A percentile compares a stretch with the other conserved stretches of the same genome.
phyloP scores from a whole-genome alignment of 108 stramenopile genomes.

The Phaeodactylum tricornutum region DNA sequence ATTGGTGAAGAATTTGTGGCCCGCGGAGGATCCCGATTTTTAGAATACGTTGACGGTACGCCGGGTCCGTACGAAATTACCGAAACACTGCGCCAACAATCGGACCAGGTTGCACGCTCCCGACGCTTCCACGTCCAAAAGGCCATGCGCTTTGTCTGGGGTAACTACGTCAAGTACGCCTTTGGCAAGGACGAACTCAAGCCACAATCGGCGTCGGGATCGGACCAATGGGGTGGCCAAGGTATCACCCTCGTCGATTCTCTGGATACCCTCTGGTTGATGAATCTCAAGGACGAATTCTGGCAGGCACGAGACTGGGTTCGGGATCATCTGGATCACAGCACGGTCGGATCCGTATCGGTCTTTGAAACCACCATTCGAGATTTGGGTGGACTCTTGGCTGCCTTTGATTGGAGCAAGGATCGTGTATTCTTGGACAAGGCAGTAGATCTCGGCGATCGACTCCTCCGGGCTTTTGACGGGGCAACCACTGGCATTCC shows the following conservation, averaged over 20 bases:
- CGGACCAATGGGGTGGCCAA: conserved; percentile 75
- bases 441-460: conserved; percentile 61
- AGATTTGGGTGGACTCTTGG: conserved; percentile 85
- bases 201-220: conserved; percentile 35
- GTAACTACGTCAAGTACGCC: conserved; percentile 54
- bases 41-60: conserved; percentile 41
- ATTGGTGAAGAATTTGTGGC: conserved; percentile 21
- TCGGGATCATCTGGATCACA: conserved; percentile 39
- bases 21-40: conserved; percentile 42
- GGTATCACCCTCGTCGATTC: conserved; percentile 91
- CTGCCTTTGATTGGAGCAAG: conserved; percentile 79
- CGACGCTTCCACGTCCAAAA: conserved; percentile 47
- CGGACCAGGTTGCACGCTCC: conserved; percentile 51
- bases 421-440: conserved; percentile 65
- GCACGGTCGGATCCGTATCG: conserved; percentile 44
- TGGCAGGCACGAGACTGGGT: conserved; percentile 83
- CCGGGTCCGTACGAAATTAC: conserved; percentile 18
- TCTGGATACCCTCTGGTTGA: conserved; percentile 95
- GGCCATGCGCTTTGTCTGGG: conserved; percentile 77
- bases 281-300: conserved; percentile 94
- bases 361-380: conserved; percentile 99
- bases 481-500: conserved; percentile 57
- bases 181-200: conserved; percentile 78
- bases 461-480: conserved; percentile 53
- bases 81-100: conserved; percentile 13